Evolutionary conservation across 257 asterid species (phyloP), one percentile per base, ranked within the genome.

Genomic region (Verbena officinalis): DNA sequence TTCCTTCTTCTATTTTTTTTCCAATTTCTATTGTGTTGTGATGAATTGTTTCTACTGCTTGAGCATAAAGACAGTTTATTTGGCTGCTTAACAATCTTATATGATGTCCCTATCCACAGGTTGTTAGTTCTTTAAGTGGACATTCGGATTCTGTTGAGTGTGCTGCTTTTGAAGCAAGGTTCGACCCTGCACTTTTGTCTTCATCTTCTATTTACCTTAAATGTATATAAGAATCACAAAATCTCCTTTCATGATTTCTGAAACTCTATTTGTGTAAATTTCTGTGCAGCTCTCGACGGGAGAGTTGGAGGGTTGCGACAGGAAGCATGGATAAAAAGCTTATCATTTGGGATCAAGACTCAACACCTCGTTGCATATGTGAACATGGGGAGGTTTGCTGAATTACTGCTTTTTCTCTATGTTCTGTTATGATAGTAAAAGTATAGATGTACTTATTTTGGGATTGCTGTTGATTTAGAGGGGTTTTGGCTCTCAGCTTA

Each of bases 291-390:
- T 74, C 85, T 48, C 83, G 84, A 17, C 80, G 88, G 43, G 81
- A 71, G 52, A 62, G 70, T 48, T 76, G 83, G 84, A 82, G 77
- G 75, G 97, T 79, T 38, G 98, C 97, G 68, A 90, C 96, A 3
- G 99, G 95, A 51, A 81, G 95, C 77, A 73, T 85, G 96, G 98
- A 92, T 78, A 75, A 75, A 67, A 92, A 89, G 79, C 97, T 92
- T 36, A 74, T 83, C 57, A 73, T 92, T 23, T 92, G 98, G 98
- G 97, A 92, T 73, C 88, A 77, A 48, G 75, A 81, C 64, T 79
- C 88, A 15, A 55, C 73, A 16, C 84, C 98, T 42, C 86, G 98
- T 58, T 85, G 93, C 85, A 82, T 83, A 34, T 92, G 97, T 27
- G 91, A 85, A 7, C 98, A 89, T 20, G 88, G 84, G 91, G 96